A percentile compares a stretch with the other conserved stretches of the same genome.
Conservation (phyloP, 257 asterid genomes). For the Solanum chmielewskii region DNA sequence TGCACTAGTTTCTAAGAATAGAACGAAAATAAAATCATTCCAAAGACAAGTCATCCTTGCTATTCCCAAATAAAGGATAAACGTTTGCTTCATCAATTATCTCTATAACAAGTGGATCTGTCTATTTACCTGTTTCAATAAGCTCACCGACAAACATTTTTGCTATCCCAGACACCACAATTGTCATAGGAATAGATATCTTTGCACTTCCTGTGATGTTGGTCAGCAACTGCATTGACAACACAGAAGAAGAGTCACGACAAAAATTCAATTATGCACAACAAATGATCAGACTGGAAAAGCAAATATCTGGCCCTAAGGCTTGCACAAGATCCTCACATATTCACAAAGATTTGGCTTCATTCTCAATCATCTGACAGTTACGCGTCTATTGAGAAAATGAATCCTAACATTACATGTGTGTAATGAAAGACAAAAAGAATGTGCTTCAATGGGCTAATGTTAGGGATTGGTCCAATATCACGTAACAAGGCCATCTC, state of each 20-base stretch:
- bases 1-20: not conserved
- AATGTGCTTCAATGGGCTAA: not conserved
- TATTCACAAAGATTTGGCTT: not conserved
- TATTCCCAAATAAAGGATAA: not conserved
- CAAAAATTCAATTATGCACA: not conserved
- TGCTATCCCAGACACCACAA: constrained; percentile 81
- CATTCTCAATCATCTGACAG: not conserved
- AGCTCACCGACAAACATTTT: constrained; percentile 94
- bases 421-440: not conserved
- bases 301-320: not conserved
- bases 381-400: not conserved
- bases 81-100: not conserved
- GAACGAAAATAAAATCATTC: not conserved
- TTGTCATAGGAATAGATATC: constrained; percentile 65
- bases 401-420: not conserved
- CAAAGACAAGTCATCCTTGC: not conserved
- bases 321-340: not conserved
- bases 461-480: not conserved
- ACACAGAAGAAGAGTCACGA: not conserved
- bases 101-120: not conserved
- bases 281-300: constrained; percentile 6
- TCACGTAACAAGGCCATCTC: not conserved
- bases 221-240: constrained; percentile 37
- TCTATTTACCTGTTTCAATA: constrained; percentile 43
- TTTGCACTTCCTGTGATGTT: constrained; percentile 77